These are phyloP conservation scores for Fusarium nurragi DNA, from an alignment of 2,329 filamentous ascomycete species.

Conservation along the genomic window DNA sequence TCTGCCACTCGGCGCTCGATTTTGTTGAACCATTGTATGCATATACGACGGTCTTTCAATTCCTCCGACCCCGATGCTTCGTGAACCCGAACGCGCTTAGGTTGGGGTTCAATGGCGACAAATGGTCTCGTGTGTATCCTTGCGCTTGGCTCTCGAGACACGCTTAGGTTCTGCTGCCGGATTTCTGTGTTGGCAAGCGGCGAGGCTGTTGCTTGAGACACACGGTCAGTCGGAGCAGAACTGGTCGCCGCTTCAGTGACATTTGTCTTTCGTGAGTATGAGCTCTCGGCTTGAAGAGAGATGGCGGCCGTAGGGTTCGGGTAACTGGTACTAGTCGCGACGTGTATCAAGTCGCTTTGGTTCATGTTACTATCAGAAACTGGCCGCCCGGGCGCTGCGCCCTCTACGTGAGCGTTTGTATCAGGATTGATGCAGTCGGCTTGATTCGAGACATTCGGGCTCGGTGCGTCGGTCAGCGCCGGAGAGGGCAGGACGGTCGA, in stretches of 20 bases:
- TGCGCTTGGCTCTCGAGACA: background rate
- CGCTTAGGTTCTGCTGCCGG: background rate
- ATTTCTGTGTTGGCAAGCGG: background rate
- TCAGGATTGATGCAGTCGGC: conserved; percentile 48
- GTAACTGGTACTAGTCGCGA: conserved; percentile 10
- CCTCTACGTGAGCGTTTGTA: conserved; percentile 22
- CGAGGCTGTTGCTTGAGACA: conserved; percentile 1
- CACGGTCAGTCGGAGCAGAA: background rate
- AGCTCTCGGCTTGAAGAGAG: conserved; percentile 1
- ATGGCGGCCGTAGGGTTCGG: background rate
- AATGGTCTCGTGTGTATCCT: conserved; percentile 3
- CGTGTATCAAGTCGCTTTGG: conserved; percentile 10
- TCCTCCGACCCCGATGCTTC: background rate
- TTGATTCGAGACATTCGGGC: conserved; percentile 53
- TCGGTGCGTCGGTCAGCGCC: conserved; percentile 69
- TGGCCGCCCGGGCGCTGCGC: conserved; percentile 6
- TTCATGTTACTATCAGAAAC: conserved; percentile 17
- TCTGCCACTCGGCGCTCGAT: conserved; percentile 39
- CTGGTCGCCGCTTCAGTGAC: background rate
- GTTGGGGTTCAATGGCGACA: background rate
- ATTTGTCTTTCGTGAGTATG: background rate
- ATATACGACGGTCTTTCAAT: background rate
- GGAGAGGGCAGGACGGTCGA: conserved; percentile 66
- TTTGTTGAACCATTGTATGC: conserved; percentile 17
- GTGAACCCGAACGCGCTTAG: conserved; percentile 29